A percentile compares a stretch with the other conserved stretches of the same genome.
Conservation (phyloP, 768 basidiomycete genomes). For the Scleroderma bovista region DNA sequence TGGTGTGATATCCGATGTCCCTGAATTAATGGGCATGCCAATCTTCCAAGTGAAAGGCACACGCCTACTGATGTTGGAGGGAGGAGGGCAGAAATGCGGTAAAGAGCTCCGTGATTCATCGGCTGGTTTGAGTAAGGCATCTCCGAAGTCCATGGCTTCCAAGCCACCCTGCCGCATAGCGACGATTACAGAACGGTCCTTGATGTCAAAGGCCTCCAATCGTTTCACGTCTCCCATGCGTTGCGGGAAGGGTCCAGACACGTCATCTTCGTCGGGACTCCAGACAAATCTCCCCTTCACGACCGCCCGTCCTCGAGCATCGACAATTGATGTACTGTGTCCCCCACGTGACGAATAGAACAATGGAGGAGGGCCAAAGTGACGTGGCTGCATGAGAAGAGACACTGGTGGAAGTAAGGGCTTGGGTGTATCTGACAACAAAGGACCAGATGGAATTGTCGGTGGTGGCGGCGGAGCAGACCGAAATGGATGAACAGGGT, state of each 20-base stretch:
- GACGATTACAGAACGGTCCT: slow-evolving; percentile 70
- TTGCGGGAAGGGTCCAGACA: slow-evolving; percentile 29
- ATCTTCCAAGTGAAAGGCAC: slow-evolving; percentile 80
- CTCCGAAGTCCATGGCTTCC: slow-evolving; percentile 74
- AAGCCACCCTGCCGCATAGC: slow-evolving; percentile 85
- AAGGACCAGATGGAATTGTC: slow-evolving; percentile 13
- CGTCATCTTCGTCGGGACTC: slow-evolving; percentile 59
- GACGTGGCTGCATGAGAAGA: slow-evolving; percentile 68
- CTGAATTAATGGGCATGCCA: slow-evolving; percentile 57
- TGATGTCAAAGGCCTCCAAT: slow-evolving; percentile 75
- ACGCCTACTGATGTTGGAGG: slow-evolving; percentile 60
- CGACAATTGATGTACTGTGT: slow-evolving; percentile 83
- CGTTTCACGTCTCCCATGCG: slow-evolving; percentile 81
- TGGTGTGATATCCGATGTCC: slow-evolving; percentile 34
- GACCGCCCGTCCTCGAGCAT: slow-evolving; percentile 79
- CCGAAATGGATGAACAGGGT: slow-evolving; percentile 76
- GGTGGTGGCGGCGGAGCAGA: slow-evolving; percentile 39
- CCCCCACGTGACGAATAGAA: slow-evolving; percentile 89
- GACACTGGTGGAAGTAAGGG: slow-evolving; percentile 71
- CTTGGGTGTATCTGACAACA: slow-evolving; percentile 36
- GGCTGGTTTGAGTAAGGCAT: slow-evolving; percentile 73
- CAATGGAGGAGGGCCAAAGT: slow-evolving; percentile 82
- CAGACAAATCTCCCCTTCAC: slow-evolving; percentile 76
- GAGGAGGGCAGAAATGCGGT: slow-evolving; percentile 65
- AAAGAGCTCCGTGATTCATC: slow-evolving; percentile 70